Evolutionary conservation across 2,329 filamentous ascomycete species (phyloP), one percentile per base, ranked within the genome.

Genomic region (Botrytis medusae): DNA sequence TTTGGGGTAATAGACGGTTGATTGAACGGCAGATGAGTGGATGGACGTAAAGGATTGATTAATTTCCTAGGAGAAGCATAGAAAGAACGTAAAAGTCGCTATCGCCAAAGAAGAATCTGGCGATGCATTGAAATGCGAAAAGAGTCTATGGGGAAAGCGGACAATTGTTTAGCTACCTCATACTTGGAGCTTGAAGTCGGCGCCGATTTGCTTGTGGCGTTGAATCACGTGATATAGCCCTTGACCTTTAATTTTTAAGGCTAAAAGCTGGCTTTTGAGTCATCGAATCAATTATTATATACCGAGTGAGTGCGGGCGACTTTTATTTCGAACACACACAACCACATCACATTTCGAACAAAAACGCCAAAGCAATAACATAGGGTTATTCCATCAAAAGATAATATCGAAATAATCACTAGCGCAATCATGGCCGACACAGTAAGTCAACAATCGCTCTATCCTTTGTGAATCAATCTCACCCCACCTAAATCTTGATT

Each of bases 401-500:
- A 63, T 14, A 44, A 63, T 63, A 44, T 46, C 34, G 29, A n/a
- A 29, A 63, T 40, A 51, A 40, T 62, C 40, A 48, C 48, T 32
- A 51, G 44, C 46, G 59, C 71, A 70, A 73, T 70, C 72, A 73
- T 73, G 72, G 65, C 72, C n/a, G 51, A 69, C 32, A 57, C 51
- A 57, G 72, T 73, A 73, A 63, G 72, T 72, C 60, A 57, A 32
- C 18, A 22, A 29, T 51, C 25, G 14, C 34, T 57, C 32, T 34
- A 63, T 37, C 16, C 14, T 63, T 71, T 65, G 14, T 48, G 48
- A 59, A 61, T 59, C 71, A 60, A 42, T 37, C 40, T 32, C 70
- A 72, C 62, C 70, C 70, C 70, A 72, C 70, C 70, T 68, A 64
- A 68, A 68, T 72, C 48, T 60, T 69, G 48, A 51, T 87, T 40